Conservation (phyloP, 352 stramenopile genomes). For the Aphanomyces invadans region DNA sequence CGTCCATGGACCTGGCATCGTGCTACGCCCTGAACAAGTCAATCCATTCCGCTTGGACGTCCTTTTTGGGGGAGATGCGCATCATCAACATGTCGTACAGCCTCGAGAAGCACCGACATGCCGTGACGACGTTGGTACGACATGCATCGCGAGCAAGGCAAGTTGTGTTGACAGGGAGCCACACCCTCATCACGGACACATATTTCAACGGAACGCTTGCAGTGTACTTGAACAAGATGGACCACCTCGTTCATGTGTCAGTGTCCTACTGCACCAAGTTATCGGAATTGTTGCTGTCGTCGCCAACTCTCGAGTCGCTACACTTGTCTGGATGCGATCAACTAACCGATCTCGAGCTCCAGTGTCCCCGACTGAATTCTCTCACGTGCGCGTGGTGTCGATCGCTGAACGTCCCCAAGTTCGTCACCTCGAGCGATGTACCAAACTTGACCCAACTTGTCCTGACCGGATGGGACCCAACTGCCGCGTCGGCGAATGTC, state of each 20-base stretch:
- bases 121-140: not conserved
- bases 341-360: not conserved
- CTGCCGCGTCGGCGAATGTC: not conserved
- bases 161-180: not conserved
- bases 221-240: not conserved
- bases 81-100: not conserved
- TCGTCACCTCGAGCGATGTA: not conserved
- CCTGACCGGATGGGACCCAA: not conserved
- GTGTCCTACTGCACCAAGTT: conserved; percentile 1
- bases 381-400: not conserved
- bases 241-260: not conserved
- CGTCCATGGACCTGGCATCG: not conserved
- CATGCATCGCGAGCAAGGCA: not conserved
- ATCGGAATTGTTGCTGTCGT: not conserved
- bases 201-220: not conserved
- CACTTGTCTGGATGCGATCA: not conserved
- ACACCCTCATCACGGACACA: not conserved
- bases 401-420: not conserved
- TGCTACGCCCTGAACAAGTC: not conserved
- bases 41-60: not conserved
- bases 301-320: not conserved
- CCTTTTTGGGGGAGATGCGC: not conserved
- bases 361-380: not conserved
- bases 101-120: not conserved
- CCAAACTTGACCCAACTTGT: not conserved